Evolutionary conservation across 305 asterid genomes (phyloP).

Genomic region (Ilex paraguariensis): DNA sequence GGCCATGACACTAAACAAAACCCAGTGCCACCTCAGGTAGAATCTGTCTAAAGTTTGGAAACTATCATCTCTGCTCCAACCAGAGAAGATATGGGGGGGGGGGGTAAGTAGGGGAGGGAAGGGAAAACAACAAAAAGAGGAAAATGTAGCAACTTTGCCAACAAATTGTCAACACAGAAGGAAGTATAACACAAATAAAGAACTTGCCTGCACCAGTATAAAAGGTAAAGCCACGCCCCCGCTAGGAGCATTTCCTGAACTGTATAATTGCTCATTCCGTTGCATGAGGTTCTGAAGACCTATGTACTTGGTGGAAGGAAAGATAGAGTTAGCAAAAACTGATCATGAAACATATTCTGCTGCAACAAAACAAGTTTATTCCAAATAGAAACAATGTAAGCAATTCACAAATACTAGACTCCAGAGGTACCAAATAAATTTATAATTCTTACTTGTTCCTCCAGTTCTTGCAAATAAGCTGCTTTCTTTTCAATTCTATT

Average conservation of each 20-base stretch:
- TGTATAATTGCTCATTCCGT: conserved; percentile 74
- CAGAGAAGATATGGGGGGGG: no score
- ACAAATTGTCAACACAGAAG: no score
- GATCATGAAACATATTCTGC: conserved; percentile 9
- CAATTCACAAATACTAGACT: no score
- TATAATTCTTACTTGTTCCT: conserved; percentile 65
- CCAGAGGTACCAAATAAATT: not conserved
- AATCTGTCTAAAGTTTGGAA: no score
- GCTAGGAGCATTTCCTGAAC: conserved; percentile 85
- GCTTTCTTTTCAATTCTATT: conserved; percentile 82
- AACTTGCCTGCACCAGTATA: conserved; percentile 85
- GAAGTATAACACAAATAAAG: no score
- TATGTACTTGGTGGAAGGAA: conserved; percentile 37
- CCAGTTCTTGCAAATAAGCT: conserved; percentile 86
- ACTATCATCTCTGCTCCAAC: no score
- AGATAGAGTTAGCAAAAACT: conserved; percentile 1
- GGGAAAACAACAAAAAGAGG: not conserved
- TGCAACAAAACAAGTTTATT: no score
- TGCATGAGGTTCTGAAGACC: conserved; percentile 85
- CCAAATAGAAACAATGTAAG: no score
- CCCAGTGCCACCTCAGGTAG: no score
- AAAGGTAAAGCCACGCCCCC: conserved; percentile 98
- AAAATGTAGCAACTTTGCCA: not conserved
- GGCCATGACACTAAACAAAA: no score
- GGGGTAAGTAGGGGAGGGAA: not conserved